Percentiles rank a stretch among this genome's conserved stretches.
Evolutionary conservation across 495 filamentous ascomycete genomes (phyloP).

Genomic region (Penicillium cataractarum): DNA sequence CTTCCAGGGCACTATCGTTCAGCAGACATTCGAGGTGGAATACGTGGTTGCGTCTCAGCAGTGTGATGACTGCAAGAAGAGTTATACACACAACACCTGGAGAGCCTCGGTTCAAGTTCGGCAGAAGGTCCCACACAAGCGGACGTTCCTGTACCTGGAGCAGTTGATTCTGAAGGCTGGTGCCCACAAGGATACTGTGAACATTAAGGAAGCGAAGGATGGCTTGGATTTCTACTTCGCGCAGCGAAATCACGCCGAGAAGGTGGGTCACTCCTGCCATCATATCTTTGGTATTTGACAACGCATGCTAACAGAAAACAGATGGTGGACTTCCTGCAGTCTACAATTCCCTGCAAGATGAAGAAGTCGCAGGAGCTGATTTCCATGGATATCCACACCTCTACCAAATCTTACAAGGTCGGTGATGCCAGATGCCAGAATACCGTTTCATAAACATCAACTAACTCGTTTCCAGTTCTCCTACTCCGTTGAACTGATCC

Average conservation of each 20-base stretch:
- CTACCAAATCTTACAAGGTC: constrained; percentile 80
- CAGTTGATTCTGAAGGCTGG: constrained; percentile 93
- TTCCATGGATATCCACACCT: constrained; percentile 89
- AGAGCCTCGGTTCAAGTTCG: constrained; percentile 86
- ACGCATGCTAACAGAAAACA: background rate
- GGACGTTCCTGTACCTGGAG: constrained; percentile 95
- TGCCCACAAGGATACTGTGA: constrained; percentile 91
- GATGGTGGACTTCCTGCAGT: constrained; percentile 86
- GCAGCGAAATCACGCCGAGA: constrained; percentile 87
- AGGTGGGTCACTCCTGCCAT: constrained; percentile 23
- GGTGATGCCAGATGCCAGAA: background rate
- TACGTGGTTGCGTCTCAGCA: constrained; percentile 88
- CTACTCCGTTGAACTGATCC: constrained; percentile 82
- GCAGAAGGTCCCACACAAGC: constrained; percentile 96
- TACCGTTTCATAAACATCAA: background rate
- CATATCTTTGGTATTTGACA: background rate
- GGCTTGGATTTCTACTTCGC: constrained; percentile 95
- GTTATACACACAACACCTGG: constrained; percentile 93
- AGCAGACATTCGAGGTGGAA: constrained; percentile 93
- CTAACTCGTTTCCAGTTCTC: constrained; percentile 53
- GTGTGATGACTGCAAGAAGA: constrained; percentile 53
- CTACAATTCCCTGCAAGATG: constrained; percentile 66
- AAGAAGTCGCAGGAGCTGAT: constrained; percentile 93
- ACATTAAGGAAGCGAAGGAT: constrained; percentile 93
- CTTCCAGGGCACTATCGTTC: constrained; percentile 75